Conservation (phyloP, 163 green algal species). For the Trebouxia gelatinosa region DNA sequence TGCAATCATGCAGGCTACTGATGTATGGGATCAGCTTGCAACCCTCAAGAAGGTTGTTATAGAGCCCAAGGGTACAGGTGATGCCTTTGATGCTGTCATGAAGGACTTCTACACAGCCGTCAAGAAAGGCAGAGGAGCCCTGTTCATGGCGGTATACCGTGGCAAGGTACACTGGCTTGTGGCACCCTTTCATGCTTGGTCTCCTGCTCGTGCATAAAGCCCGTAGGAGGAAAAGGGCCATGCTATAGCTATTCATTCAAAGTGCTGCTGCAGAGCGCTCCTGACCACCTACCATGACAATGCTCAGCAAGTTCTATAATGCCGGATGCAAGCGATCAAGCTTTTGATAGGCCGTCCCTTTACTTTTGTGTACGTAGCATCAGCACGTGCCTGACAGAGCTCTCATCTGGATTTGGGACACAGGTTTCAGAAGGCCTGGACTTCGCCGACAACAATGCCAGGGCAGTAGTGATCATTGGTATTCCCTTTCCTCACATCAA, state of each 20-base stretch:
- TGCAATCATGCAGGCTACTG: slow-evolving; percentile 38
- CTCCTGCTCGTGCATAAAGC: too few relatives aligned
- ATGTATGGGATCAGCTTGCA: slow-evolving; percentile 39
- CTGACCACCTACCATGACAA: too few relatives aligned
- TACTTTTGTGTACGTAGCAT: too few relatives aligned
- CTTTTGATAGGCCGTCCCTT: too few relatives aligned
- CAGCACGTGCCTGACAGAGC: too few relatives aligned
- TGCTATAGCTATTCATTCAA: too few relatives aligned
- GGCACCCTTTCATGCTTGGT: too few relatives aligned
- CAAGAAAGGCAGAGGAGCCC: slow-evolving; percentile 51
- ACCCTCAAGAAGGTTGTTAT: slow-evolving; percentile 47
- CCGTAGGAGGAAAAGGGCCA: too few relatives aligned
- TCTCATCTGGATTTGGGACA: too few relatives aligned
- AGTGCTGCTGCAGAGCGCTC: too few relatives aligned
- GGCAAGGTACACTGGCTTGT: slow-evolving; percentile 83
- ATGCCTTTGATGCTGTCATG: slow-evolving; percentile 51
- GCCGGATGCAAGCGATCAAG: too few relatives aligned
- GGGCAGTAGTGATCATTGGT: slow-evolving; percentile 91
- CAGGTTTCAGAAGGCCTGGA: slow-evolving; percentile 95
- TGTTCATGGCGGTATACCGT: slow-evolving; percentile 93
- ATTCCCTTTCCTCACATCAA: slow-evolving; percentile 80
- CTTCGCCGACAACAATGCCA: slow-evolving; percentile 88
- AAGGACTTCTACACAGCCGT: slow-evolving; percentile 51
- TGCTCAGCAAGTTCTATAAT: too few relatives aligned
- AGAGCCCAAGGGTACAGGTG: slow-evolving; percentile 53